Evolutionary conservation across 176 grass and related monocot genomes (phyloP).

Genomic region (Aechmea fasciata): DNA sequence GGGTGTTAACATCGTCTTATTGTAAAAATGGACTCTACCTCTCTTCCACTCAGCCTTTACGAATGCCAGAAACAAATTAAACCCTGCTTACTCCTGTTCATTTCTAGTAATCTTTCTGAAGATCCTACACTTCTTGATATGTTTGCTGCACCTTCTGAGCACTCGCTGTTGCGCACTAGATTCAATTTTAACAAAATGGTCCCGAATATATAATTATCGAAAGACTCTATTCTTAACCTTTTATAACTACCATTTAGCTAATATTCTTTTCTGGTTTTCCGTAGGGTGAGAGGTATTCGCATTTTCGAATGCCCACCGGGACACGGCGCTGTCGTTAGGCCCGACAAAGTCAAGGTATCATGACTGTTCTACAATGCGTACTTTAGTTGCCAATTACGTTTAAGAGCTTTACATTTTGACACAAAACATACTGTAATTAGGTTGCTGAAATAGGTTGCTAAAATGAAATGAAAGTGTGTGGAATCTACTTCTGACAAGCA

Average conservation of each 20-base stretch:
- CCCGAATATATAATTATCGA: not conserved
- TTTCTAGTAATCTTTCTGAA: too few relatives aligned
- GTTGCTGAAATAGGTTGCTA: too few relatives aligned
- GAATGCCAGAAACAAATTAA: too few relatives aligned
- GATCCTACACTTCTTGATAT: too few relatives aligned
- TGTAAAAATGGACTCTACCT: too few relatives aligned
- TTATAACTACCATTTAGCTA: slow-evolving; percentile 1
- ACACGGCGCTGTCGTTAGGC: slow-evolving; percentile 82
- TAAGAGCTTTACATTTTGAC: not conserved
- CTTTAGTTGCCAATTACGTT: not conserved
- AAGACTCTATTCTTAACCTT: not conserved
- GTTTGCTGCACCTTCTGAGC: too few relatives aligned
- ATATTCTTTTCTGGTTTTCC: slow-evolving; percentile 13
- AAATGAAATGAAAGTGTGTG: too few relatives aligned
- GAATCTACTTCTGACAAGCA: not conserved
- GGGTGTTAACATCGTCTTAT: too few relatives aligned
- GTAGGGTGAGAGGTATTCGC: slow-evolving; percentile 72
- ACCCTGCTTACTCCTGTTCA: too few relatives aligned
- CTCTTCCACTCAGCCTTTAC: not conserved
- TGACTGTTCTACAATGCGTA: not conserved
- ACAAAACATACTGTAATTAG: too few relatives aligned
- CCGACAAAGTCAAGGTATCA: slow-evolving; percentile 90
- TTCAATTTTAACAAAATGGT: not conserved
- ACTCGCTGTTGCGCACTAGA: too few relatives aligned
- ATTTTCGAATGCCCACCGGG: slow-evolving; percentile 78